Evolutionary conservation across 257 asterid genomes (phyloP).

Genomic region (Lantana camara): DNA sequence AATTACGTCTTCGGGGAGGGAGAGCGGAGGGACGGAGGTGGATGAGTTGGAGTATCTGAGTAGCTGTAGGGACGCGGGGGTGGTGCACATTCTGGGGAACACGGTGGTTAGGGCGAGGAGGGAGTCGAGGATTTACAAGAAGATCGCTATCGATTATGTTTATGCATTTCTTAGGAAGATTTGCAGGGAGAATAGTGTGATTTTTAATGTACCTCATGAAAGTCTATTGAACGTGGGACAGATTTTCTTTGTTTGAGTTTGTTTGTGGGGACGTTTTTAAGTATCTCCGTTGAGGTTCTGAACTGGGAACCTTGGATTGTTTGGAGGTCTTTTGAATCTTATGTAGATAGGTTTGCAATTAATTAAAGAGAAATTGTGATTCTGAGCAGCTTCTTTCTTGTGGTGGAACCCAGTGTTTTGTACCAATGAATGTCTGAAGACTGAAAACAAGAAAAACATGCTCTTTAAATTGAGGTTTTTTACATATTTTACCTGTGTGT

Average conservation of each 20-base stretch:
- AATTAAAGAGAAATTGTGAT: no score
- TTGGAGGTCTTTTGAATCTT: not conserved
- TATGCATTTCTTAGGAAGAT: conserved; percentile 95
- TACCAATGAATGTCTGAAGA: no score
- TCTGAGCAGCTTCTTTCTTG: no score
- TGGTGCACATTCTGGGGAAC: conserved; percentile 93
- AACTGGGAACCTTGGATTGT: not conserved
- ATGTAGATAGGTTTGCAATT: no score
- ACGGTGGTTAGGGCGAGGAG: conserved; percentile 81
- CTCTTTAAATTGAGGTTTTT: no score
- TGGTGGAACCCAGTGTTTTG: no score
- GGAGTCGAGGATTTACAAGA: conserved; percentile 74
- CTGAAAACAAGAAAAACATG: no score
- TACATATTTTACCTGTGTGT: no score
- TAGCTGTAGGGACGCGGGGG: conserved; percentile 82
- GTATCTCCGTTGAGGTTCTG: not conserved
- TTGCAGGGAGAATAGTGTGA: conserved; percentile 97
- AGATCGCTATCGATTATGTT: conserved; percentile 78
- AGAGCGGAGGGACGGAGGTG: conserved; percentile 60
- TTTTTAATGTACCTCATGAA: conserved; percentile 93
- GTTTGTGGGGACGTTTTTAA: not conserved
- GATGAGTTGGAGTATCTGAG: conserved; percentile 81
- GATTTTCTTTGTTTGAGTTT: conserved; percentile 68
- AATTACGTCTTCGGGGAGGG: conserved; percentile 53
- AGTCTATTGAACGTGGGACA: conserved; percentile 96